These are phyloP conservation scores for Euphorbia lathyris DNA, from an alignment of 345 rosid species.

Conservation along the genomic window DNA sequence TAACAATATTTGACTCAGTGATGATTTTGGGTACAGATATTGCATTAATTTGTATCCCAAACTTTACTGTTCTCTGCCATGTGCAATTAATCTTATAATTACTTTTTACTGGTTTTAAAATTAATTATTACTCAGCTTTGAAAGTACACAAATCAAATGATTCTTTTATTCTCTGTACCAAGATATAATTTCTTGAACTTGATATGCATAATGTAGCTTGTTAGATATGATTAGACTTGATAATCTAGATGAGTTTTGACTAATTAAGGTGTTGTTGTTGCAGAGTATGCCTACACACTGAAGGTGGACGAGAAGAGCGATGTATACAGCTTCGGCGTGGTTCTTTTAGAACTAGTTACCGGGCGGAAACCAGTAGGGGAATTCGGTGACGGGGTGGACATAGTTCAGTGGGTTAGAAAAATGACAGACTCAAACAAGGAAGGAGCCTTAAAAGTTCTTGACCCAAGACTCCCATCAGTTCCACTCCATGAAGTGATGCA, in stretches of 20 bases:
- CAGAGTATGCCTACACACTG: slow-evolving; percentile 94
- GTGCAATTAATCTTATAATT: slow-evolving; percentile 15
- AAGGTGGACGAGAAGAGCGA: slow-evolving; percentile 99
- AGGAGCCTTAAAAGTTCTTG: slow-evolving; percentile 71
- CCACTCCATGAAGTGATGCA: slow-evolving; percentile 88
- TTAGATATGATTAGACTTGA: background rate
- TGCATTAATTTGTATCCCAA: slow-evolving; percentile 11
- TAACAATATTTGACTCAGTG: slow-evolving; percentile 14
- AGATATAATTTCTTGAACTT: too few relatives aligned
- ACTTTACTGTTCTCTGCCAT: slow-evolving; percentile 17
- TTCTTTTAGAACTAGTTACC: slow-evolving; percentile 70
- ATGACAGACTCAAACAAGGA: slow-evolving; percentile 87
- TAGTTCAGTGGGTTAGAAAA: slow-evolving; percentile 93
- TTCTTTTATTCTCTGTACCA: slow-evolving; percentile 12
- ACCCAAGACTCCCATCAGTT: slow-evolving; percentile 76
- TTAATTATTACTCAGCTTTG: slow-evolving; percentile 20
- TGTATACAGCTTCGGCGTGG: slow-evolving; percentile 96
- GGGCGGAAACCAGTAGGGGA: slow-evolving; percentile 96
- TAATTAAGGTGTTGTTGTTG: slow-evolving; percentile 17
- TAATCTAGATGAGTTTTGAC: slow-evolving; percentile 7
- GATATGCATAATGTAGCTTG: too few relatives aligned
- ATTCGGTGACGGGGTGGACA: slow-evolving; percentile 96
- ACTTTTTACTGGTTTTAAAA: slow-evolving; percentile 10
- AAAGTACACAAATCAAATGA: slow-evolving; percentile 29
- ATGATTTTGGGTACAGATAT: slow-evolving; percentile 17